Conservation (phyloP, 2,329 filamentous ascomycete genomes). For the Diaporthe citri region DNA sequence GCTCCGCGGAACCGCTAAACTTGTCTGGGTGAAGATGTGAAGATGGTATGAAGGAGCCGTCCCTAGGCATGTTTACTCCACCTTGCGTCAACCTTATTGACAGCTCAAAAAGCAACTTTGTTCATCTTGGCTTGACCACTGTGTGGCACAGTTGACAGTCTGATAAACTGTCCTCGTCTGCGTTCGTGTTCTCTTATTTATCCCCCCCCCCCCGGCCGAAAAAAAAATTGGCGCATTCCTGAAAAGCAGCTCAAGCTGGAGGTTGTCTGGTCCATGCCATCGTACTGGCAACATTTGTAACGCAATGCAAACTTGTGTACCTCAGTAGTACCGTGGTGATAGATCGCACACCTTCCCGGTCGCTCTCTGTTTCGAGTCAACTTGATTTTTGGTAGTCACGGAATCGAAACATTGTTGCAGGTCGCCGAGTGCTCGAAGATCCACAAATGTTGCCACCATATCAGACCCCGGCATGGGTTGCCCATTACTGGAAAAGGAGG, state of each 20-base stretch:
- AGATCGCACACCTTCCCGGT: background rate
- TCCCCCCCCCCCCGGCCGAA: no score
- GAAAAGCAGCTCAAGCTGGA: background rate
- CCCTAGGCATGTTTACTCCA: background rate
- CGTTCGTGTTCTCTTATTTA: background rate
- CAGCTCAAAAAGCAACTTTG: background rate
- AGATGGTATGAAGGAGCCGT: background rate
- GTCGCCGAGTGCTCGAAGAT: background rate
- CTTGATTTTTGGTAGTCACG: background rate
- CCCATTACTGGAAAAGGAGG: background rate
- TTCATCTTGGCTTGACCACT: background rate
- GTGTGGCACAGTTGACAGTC: background rate
- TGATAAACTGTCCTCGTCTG: background rate
- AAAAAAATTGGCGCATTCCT: no score
- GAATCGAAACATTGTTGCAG: background rate
- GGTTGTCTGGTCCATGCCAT: background rate
- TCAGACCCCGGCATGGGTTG: background rate
- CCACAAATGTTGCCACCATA: background rate
- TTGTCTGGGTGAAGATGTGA: background rate
- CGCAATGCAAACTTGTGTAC: background rate
- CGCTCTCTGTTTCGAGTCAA: background rate
- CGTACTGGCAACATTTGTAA: background rate
- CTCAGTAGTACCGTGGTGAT: background rate
- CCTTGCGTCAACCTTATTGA: background rate
- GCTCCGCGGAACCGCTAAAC: slow-evolving; percentile 2